Evolutionary conservation across 208 protist species (phyloP).

Genomic region (Strigomonas culicis): DNA sequence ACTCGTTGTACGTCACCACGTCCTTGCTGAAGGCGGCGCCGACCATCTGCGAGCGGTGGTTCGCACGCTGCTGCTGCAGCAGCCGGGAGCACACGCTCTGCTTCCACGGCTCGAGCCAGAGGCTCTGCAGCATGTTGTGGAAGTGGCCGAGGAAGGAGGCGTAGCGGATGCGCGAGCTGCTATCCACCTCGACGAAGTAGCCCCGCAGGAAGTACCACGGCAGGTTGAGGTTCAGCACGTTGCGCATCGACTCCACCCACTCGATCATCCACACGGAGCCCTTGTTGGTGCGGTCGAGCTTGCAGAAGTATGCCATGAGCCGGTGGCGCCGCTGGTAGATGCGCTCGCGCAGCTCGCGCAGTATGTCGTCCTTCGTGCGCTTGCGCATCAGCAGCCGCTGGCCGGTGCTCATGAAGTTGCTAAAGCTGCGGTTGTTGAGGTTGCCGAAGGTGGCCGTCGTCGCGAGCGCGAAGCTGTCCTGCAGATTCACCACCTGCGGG

Average conservation of each 20-base stretch:
- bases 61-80: constrained; percentile 73
- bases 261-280: constrained; percentile 90
- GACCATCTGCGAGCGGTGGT: constrained; percentile 77
- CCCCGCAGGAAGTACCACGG: constrained; percentile 87
- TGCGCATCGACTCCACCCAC: constrained; percentile 87
- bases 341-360: constrained; percentile 79
- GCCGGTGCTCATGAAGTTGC: constrained; percentile 10
- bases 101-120: constrained; percentile 73
- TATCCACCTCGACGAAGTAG: constrained; percentile 75
- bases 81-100: constrained; percentile 50
- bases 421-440: neutral
- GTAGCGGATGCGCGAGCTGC: constrained; percentile 69
- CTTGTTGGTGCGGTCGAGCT: constrained; percentile 87
- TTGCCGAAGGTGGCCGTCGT: neutral
- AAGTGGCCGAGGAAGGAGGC: constrained; percentile 64
- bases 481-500: constrained; percentile 44
- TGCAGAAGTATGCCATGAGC: constrained; percentile 83
- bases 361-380: constrained; percentile 76
- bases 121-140: constrained; percentile 66
- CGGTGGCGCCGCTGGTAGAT: constrained; percentile 81
- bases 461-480: constrained; percentile 39
- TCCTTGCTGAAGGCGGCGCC: constrained; percentile 69
- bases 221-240: constrained; percentile 78
- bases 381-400: constrained; percentile 29
- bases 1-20: constrained; percentile 80